These are phyloP conservation scores for Podila horticola DNA, from an alignment of 192 early-diverging fungal genomes.

Conservation along the genomic window DNA sequence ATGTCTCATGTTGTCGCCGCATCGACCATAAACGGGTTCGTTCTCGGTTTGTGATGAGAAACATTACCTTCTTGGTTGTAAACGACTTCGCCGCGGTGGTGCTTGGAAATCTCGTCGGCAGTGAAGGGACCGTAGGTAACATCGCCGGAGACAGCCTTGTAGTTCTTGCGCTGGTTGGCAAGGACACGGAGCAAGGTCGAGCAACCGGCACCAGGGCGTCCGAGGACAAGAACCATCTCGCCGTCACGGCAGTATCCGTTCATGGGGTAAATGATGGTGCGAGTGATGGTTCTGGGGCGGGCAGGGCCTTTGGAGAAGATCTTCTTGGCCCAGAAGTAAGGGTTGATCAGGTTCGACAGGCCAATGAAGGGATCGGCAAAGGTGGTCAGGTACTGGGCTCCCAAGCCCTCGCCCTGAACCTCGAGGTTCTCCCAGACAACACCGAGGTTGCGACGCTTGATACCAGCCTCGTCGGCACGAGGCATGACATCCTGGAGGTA, in stretches of 20 bases:
- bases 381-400: slow-evolving; percentile 27
- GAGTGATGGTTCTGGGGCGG: slow-evolving; percentile 22
- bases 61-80: slow-evolving; percentile 77
- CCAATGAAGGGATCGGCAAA: slow-evolving; percentile 51
- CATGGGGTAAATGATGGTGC: slow-evolving; percentile 65
- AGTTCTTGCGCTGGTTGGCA: slow-evolving; percentile 65
- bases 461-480: slow-evolving; percentile 49
- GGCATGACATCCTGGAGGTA: slow-evolving; percentile 51
- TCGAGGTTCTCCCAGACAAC: slow-evolving; percentile 56
- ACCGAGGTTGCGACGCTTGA: slow-evolving; percentile 56
- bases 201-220: slow-evolving; percentile 77
- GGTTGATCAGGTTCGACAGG: slow-evolving; percentile 44
- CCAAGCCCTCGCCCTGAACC: slow-evolving; percentile 48
- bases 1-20: background rate
- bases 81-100: slow-evolving; percentile 78
- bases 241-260: slow-evolving; percentile 78
- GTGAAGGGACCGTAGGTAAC: slow-evolving; percentile 77
- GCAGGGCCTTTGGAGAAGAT: slow-evolving; percentile 14
- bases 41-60: background rate
- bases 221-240: slow-evolving; percentile 77
- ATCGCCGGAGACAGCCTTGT: slow-evolving; percentile 60
- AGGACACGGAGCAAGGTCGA: slow-evolving; percentile 73
- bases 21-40: background rate
- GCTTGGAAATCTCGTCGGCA: slow-evolving; percentile 62
- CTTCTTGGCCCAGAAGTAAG: slow-evolving; percentile 46